Base-by-base conservation (phyloP, 352 stramenopile genomes). In the Globisporangium orthogonon region DNA sequence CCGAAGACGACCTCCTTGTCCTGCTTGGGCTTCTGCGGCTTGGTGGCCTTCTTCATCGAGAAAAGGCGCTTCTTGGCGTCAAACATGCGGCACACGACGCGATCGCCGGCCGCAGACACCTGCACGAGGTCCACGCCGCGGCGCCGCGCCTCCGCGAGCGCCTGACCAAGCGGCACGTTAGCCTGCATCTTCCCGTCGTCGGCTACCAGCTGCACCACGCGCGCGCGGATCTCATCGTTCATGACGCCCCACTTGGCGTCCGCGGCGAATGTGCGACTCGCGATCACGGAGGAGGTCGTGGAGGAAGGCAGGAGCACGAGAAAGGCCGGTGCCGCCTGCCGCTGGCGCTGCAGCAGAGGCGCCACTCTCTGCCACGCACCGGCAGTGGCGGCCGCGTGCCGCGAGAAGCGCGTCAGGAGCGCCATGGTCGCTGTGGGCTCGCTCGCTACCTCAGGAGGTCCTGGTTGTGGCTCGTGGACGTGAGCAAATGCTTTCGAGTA, bases 11-110 rank as follows among this genome's bases (percentile, higher is more conserved):
- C 72, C 56, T 91, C 78, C 62, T 91, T 91, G 58, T 89, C 78
- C 4, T 65, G 62, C 62, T 88, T 89, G 47, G 69, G 66, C 66
- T 88, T 91, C 49, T 70, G 65, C 50, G 72, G 63, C 66, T 91
- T 88, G 37, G 54, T 60, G 7, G 74, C 61, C 56, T 89, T 91
- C 62, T 87, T 88, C 47, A 91, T 55, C 39, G 74, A 63, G 44
- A 87, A 91, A 11, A 84, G 50, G 13, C 78, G 73, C 69, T 89
- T 89, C 66, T 88, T 78, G n/a, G 74, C 72, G 61, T 91, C 76
- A 52, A 91, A 91, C 50, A 91, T 65, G 46, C 74, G 68, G 51
- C 82, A 91, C 1, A 91, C 60, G 7, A 70, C 63, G 7, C 73
- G 59, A 0, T 70, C 46, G 11, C 74, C 71, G 43, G 53, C 62